A percentile compares a stretch with the other conserved stretches of the same genome.
These are phyloP conservation scores for Salix caprea DNA, from an alignment of 345 rosid genomes.

Conservation along the genomic window DNA sequence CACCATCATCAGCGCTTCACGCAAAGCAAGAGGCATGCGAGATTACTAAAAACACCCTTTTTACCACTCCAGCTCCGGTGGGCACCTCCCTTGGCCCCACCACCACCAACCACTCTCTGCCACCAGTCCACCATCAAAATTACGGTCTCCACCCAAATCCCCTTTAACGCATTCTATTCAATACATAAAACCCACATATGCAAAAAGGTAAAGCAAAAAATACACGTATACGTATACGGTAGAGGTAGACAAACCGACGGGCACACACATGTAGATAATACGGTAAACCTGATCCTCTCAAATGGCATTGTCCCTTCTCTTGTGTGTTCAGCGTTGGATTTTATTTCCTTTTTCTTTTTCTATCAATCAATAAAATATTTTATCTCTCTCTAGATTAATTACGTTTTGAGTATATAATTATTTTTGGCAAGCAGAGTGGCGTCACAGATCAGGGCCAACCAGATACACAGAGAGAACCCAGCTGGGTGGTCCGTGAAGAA, in stretches of 20 bases:
- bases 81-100: background rate
- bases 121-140: background rate
- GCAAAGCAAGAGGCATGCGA: background rate
- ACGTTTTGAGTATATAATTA: background rate
- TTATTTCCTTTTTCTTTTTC: background rate
- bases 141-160: background rate
- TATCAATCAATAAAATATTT: too few species aligned
- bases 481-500: constrained; percentile 29
- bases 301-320: constrained; percentile 11
- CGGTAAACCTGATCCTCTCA: background rate
- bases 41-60: background rate
- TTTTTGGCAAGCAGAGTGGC: constrained; percentile 5
- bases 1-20: background rate
- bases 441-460: constrained; percentile 12
- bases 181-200: background rate
- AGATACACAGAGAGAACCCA: constrained; percentile 16
- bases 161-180: background rate
- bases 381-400: background rate
- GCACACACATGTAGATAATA: background rate
- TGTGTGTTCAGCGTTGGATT: constrained; percentile 11
- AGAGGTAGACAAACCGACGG: background rate
- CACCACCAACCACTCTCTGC: background rate
- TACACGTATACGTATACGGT: background rate
- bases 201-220: background rate
- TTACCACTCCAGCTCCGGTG: background rate